Base-by-base conservation (phyloP, 2,329 filamentous ascomycete genomes). In the Trichoderma sp. region DNA sequence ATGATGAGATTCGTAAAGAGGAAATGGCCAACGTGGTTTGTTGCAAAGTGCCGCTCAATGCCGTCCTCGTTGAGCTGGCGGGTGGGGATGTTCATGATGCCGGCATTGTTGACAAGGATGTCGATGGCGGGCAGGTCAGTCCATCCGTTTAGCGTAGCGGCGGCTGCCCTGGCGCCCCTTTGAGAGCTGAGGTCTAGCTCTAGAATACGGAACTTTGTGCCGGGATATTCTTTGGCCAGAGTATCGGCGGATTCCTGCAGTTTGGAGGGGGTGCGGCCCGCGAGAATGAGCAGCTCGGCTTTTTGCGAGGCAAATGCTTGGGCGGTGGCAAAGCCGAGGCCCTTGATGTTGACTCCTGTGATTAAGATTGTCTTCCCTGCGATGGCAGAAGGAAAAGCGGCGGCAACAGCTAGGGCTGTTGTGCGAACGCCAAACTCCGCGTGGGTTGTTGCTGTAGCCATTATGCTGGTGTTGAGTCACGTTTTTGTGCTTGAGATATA, bases 251-350 rank as follows among this genome's bases (percentile, higher is more conserved):
- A 67, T 6, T 60, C 57, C 21, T 70, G 47, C 40, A 62, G 47
- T 31, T 70, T 70, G 49, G 64, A 14, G 21, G 58, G 33, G 24
- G 68, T 70, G 5, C 68, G 63, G 10, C 63, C 56, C 13, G 64
- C 56, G 49, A 70, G 33, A 24, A 70, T 68, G 43, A 70, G 58
- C 4, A 57, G 53, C 19, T 56, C 58, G 40, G 68, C 63, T 13
- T 47, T 49, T 24, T 70, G 63, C 0, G 55, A 61, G n/a, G 64
- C 68, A 31, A 70, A 59, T 1, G 68, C 63, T n/a, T 61, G 19
- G 19, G 68, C 63, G 19, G 59, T 70, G n/a, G 63, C 63, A 31
- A 63, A 67, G 14, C 68, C 68, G 31, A 70, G 63, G 14, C 68
- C 63, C 27, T 68, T 68, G 43, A 59, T 49, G 10, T 59, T 68